Evolutionary conservation across 805 yeast genomes (phyloP), one percentile per base, ranked within the genome.

Genomic region (Citeromyces matritensis): DNA sequence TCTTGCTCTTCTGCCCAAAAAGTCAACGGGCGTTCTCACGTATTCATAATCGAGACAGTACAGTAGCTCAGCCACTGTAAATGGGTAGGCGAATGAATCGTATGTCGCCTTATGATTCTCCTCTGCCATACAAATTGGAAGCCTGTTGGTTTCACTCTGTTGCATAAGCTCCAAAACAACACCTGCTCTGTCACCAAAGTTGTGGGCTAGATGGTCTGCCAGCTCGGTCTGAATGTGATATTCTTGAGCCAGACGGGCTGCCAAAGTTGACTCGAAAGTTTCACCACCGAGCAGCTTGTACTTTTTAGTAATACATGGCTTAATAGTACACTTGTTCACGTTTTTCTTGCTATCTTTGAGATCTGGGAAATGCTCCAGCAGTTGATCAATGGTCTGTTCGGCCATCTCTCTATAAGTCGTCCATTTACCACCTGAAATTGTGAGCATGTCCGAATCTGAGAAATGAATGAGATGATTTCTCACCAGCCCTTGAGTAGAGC

Each of bases 361-460:
- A 31, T 58, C 57, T 9, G 51, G 49, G 35, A 56, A 56, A 27
- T 49, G 42, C 47, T 69, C 62, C 30, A 82, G 63, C 33, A 80
- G 73, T 42, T 71, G 72, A 53, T 82, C 76, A 30, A 86, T 75
- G 29, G 95, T 82, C 60, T 88, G 95, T 59, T 86, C 76, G 14
- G 96, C 95, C 96, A 86, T 86, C 61, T 84, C 94, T 61, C 96
- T 71, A 63, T 86, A 88, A 24, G 97, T 86, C 33, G 97, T 86
- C 97, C 97, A 86, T 60, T 86, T 86, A 53, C 97, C 97, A 47
- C 96, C 97, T 12, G 94, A 77, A 42, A 86, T 80, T 26, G 97
- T 86, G 26, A 86, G 64, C 42, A 86, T 67, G 15, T 88, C 91
- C 34, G 79, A 65, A 36, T 65, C 73, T 23, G 93, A 69, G 21